phyloP scores from a whole-genome alignment of 306 rosid species.

The Nissolia schottii region DNA sequence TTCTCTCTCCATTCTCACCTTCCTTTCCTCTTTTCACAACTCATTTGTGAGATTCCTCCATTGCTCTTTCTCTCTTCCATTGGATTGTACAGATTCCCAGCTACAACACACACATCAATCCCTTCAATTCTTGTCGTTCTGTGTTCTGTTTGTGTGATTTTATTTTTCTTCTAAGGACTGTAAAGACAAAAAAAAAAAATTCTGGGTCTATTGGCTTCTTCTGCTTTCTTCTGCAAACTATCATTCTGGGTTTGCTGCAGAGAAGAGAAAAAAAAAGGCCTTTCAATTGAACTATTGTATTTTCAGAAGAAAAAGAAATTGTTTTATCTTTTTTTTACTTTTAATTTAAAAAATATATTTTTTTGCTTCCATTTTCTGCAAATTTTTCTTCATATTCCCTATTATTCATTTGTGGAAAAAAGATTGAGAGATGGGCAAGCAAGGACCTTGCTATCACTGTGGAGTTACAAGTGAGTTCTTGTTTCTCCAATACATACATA shows the following conservation, averaged over 20 bases:
- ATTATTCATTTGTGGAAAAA: conserved; percentile 46
- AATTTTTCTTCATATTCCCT: conserved; percentile 38
- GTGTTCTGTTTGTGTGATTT: conserved; percentile 37
- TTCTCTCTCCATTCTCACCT: conserved; percentile 50
- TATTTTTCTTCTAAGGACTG: conserved; percentile 34
- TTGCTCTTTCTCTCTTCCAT: conserved; percentile 70
- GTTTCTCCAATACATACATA: conserved; percentile 62
- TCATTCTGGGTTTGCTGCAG: conserved; percentile 55
- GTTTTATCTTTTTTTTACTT: neutral
- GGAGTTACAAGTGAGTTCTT: conserved; percentile 99
- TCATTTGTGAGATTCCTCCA: conserved; percentile 83
- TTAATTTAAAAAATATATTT: conserved; percentile 18
- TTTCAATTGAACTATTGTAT: conserved; percentile 33
- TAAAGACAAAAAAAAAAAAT: conserved; percentile 34
- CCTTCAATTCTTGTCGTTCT: conserved; percentile 44
- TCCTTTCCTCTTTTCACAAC: conserved; percentile 68
- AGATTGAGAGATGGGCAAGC: conserved; percentile 84
- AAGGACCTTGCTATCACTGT: conserved; percentile 99
- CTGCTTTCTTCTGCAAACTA: conserved; percentile 55
- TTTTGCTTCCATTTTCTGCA: conserved; percentile 9
- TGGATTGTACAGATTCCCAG: conserved; percentile 58
- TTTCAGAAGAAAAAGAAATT: conserved; percentile 31
- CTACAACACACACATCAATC: conserved; percentile 50
- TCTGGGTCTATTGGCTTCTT: conserved; percentile 71
- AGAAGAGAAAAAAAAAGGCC: conserved; percentile 14